phyloP scores from a whole-genome alignment of 495 filamentous ascomycete genomes.

The Hypoxylon trugodes region DNA sequence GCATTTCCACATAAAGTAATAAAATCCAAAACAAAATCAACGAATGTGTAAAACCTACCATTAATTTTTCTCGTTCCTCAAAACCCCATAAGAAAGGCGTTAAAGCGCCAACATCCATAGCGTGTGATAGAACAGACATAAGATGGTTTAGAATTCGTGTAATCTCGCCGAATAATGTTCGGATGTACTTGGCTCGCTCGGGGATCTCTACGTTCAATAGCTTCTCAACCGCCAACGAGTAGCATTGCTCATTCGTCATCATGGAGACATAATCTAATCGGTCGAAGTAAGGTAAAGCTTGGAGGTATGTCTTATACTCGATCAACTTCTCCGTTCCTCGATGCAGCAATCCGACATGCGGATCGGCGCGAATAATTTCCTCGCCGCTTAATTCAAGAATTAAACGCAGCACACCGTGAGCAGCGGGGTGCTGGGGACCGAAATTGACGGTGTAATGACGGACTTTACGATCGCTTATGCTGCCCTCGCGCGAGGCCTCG shows the following conservation, averaged over 20 bases:
- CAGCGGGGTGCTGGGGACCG: constrained; percentile 97
- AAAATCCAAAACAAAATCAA: neutral
- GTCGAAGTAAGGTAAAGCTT: constrained; percentile 98
- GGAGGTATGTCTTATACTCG: constrained; percentile 99
- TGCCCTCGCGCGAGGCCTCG: constrained; percentile 58
- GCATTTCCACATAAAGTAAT: constrained; percentile 12
- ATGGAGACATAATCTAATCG: constrained; percentile 99
- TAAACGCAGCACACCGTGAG: constrained; percentile 96
- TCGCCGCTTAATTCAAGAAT: constrained; percentile 98
- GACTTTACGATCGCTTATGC: constrained; percentile 79
- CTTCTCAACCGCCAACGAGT: constrained; percentile 94
- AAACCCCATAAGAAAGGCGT: constrained; percentile 99
- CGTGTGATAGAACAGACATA: constrained; percentile 97
- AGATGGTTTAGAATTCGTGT: constrained; percentile 96
- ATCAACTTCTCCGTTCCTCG: constrained; percentile 99
- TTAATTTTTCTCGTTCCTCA: constrained; percentile 99
- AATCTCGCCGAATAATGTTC: constrained; percentile 96
- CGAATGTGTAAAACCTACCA: constrained; percentile 67
- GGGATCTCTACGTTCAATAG: constrained; percentile 97
- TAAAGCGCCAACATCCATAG: constrained; percentile 98
- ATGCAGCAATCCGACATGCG: constrained; percentile 95
- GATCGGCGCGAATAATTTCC: constrained; percentile 95
- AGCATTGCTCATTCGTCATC: constrained; percentile 99
- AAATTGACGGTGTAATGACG: constrained; percentile 99
- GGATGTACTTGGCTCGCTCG: constrained; percentile 94